These are phyloP conservation scores for Aspergillus ochraceus DNA, from an alignment of 2,329 filamentous ascomycete species.

Conservation along the genomic window DNA sequence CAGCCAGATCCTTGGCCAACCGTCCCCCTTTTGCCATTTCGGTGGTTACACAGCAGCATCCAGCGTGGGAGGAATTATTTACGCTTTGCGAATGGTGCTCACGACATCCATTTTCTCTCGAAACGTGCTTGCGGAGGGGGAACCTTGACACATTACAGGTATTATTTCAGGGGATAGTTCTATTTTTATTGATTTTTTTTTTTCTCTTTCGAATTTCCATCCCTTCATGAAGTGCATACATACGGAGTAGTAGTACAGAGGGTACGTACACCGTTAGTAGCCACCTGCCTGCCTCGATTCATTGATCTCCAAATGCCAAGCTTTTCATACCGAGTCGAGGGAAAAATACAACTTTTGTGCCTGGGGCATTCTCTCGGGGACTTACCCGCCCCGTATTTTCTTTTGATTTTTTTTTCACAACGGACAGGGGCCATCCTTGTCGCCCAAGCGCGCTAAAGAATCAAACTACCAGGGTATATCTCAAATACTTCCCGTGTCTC, in stretches of 20 bases:
- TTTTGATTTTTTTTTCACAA: slow-evolving; percentile 10
- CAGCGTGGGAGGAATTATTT: slow-evolving; percentile 2
- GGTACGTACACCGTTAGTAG: too few species aligned
- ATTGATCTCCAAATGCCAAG: too few species aligned
- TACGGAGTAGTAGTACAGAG: too few species aligned
- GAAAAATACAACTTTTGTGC: not conserved
- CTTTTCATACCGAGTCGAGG: too few species aligned
- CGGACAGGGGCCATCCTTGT: slow-evolving; percentile 29
- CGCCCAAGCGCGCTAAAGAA: slow-evolving; percentile 13
- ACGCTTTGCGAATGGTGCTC: not conserved
- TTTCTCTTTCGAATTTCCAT: not conserved
- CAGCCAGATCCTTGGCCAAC: slow-evolving; percentile 14
- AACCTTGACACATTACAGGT: not conserved
- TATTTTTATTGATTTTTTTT: not conserved
- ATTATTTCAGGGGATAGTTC: not conserved
- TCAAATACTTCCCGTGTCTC: slow-evolving; percentile 33
- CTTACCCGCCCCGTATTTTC: not conserved
- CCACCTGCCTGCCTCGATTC: not conserved
- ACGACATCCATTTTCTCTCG: slow-evolving; percentile 1
- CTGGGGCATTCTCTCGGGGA: not conserved
- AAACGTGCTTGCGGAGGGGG: slow-evolving; percentile 2
- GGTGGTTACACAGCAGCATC: slow-evolving; percentile 10
- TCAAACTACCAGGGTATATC: slow-evolving; percentile 29
- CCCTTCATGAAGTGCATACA: not conserved
- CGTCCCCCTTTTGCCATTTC: not conserved